phyloP scores from a whole-genome alignment of 352 stramenopile genomes.

The Globisporangium rhizosaccharum region DNA sequence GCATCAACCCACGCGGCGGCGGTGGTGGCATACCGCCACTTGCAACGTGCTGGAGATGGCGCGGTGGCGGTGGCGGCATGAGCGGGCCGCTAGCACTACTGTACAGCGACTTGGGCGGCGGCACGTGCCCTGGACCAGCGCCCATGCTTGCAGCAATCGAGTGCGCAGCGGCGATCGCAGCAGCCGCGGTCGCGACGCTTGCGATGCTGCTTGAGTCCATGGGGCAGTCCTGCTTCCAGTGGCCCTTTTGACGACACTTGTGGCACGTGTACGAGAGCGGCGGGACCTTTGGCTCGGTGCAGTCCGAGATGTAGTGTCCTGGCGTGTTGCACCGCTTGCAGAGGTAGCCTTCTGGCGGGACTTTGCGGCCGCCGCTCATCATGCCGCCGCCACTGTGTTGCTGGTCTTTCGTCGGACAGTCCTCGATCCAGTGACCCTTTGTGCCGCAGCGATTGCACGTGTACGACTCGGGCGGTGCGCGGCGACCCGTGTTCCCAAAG shows the following conservation, averaged over 20 bases:
- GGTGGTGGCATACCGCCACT: conserved; percentile 36
- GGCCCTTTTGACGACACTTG: conserved; percentile 83
- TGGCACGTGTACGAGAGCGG: conserved; percentile 80
- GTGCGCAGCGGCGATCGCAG: conserved; percentile 26
- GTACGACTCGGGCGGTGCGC: conserved; percentile 76
- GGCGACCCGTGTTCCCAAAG: conserved; percentile 24
- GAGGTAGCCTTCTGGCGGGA: conserved; percentile 73
- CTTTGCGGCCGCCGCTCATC: conserved; percentile 19
- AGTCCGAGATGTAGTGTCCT: conserved; percentile 86
- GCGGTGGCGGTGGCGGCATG: conserved; percentile 36
- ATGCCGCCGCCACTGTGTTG: conserved; percentile 14
- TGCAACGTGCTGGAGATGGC: conserved; percentile 38
- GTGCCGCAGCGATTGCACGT: conserved; percentile 84
- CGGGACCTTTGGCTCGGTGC: conserved; percentile 77
- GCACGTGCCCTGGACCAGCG: not conserved
- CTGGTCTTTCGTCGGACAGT: conserved; percentile 83
- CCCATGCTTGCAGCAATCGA: conserved; percentile 8
- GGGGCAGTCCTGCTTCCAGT: conserved; percentile 86
- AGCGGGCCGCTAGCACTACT: not conserved
- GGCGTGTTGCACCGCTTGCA: conserved; percentile 85
- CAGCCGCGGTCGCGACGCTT: conserved; percentile 31
- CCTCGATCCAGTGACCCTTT: conserved; percentile 86
- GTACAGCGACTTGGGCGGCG: conserved; percentile 1
- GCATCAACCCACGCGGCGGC: conserved; percentile 8
- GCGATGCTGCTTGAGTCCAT: conserved; percentile 61